Evolutionary conservation across 2,329 filamentous ascomycete genomes (phyloP).

Genomic region (Bipolaris oryzae): DNA sequence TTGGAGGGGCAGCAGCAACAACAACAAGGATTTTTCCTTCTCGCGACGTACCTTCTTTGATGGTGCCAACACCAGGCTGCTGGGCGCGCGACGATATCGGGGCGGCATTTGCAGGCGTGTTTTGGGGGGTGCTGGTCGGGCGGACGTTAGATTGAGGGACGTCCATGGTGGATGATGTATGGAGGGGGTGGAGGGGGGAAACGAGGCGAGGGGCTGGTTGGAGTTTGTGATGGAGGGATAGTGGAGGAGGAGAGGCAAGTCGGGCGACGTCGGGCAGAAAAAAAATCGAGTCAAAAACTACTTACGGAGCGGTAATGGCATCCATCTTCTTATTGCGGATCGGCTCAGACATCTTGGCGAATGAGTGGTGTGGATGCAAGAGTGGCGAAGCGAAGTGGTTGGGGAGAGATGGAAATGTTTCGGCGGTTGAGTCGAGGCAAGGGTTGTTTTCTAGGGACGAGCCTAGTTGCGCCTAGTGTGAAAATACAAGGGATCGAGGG

Average conservation of each 20-base stretch:
- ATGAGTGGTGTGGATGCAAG: constrained; percentile 31
- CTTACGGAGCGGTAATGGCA: constrained; percentile 68
- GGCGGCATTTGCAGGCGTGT: constrained; percentile 93
- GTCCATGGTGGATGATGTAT: constrained; percentile 27
- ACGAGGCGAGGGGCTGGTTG: constrained; percentile 11
- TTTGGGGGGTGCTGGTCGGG: constrained; percentile 84
- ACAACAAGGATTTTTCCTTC: constrained; percentile 7
- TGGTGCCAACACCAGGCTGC: constrained; percentile 90
- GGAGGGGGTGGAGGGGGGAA: constrained; percentile 31
- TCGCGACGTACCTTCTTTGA: constrained; percentile 82
- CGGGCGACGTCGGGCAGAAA: neutral
- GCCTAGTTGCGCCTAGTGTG: constrained; percentile 25
- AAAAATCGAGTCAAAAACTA: constrained; percentile 29
- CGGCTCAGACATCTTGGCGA: constrained; percentile 66
- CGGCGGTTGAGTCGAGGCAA: constrained; percentile 40
- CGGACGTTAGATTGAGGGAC: constrained; percentile 43
- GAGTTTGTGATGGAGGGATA: neutral
- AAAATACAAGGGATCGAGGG: constrained; percentile 10
- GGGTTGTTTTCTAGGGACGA: constrained; percentile 35
- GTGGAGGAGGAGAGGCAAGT: neutral
- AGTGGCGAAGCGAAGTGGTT: constrained; percentile 40
- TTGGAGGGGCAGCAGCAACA: constrained; percentile 33
- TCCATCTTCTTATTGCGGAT: constrained; percentile 71
- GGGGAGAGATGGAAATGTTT: constrained; percentile 44
- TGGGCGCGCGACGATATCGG: constrained; percentile 97